phyloP scores from a whole-genome alignment of 1,284 basidiomycete species.

The Rhodotorula sp. region DNA sequence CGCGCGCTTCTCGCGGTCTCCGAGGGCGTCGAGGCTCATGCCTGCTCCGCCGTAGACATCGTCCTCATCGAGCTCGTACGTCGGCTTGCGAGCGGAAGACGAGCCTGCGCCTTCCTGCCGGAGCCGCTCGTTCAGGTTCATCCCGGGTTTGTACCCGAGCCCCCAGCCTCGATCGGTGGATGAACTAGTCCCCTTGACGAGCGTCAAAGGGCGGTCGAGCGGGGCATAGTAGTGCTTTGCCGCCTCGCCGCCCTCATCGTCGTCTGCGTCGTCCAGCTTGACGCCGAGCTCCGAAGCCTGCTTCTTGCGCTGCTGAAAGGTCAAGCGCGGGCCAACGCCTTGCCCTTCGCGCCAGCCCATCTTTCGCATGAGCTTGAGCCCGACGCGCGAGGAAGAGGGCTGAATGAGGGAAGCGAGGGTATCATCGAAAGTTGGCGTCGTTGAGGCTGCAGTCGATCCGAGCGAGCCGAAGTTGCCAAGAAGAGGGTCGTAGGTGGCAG shows the following conservation, averaged over 20 bases:
- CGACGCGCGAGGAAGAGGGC: slow-evolving; percentile 50
- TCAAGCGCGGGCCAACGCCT: slow-evolving; percentile 88
- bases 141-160: slow-evolving; percentile 70
- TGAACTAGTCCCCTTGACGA: slow-evolving; percentile 70
- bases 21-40: neutral
- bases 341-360: slow-evolving; percentile 95
- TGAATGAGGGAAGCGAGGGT: slow-evolving; percentile 42
- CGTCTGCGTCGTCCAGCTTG: slow-evolving; percentile 40
- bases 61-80: slow-evolving; percentile 39
- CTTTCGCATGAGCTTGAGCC: slow-evolving; percentile 80
- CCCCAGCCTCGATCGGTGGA: slow-evolving; percentile 59
- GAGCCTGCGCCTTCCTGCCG: neutral
- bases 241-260: slow-evolving; percentile 66
- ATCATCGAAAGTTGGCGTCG: slow-evolving; percentile 46
- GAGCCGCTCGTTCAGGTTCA: slow-evolving; percentile 58
- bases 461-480: slow-evolving; percentile 56
- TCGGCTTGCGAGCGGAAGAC: neutral
- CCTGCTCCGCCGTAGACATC: slow-evolving; percentile 54
- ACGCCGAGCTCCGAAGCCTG: slow-evolving; percentile 54
- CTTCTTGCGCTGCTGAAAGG: slow-evolving; percentile 68
- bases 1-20: slow-evolving; percentile 9
- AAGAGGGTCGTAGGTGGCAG: slow-evolving; percentile 34
- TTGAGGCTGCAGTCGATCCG: slow-evolving; percentile 50
- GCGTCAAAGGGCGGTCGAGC: slow-evolving; percentile 68
- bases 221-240: slow-evolving; percentile 83